These are phyloP conservation scores for Dryas integrifolia DNA, from an alignment of 331 rosid species.

Conservation along the genomic window DNA sequence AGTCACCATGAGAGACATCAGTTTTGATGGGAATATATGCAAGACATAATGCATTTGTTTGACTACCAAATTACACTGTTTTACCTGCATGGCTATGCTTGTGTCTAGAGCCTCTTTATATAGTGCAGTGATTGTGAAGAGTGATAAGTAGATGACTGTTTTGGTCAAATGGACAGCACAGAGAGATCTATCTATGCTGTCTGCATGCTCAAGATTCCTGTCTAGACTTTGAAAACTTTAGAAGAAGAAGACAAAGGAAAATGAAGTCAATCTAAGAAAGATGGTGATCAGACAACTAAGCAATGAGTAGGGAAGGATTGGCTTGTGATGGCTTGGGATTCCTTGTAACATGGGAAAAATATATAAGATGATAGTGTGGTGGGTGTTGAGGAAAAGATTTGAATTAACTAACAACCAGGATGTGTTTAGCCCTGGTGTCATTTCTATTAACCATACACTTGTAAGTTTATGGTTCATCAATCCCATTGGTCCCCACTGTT, in stretches of 20 bases:
- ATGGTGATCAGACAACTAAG: constrained; percentile 69
- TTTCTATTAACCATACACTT: constrained; percentile 48
- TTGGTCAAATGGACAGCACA: constrained; percentile 78
- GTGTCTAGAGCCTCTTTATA: constrained; percentile 36
- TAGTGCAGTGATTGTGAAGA: constrained; percentile 24
- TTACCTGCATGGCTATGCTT: constrained; percentile 60
- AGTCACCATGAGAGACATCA: constrained; percentile 38
- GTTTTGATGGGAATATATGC: constrained; percentile 31
- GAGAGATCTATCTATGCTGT: constrained; percentile 64
- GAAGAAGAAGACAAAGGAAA: constrained; percentile 63
- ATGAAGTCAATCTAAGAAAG: constrained; percentile 63
- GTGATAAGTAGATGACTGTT: constrained; percentile 36
- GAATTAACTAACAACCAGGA: constrained; percentile 18
- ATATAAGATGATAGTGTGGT: constrained; percentile 44
- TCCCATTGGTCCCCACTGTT: constrained; percentile 34
- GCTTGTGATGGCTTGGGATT: constrained; percentile 66
- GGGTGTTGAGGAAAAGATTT: constrained; percentile 11
- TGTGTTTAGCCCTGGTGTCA: constrained; percentile 46
- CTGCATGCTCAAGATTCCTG: constrained; percentile 69
- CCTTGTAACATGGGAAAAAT: constrained; percentile 55
- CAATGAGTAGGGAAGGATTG: constrained; percentile 67
- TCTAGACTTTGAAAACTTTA: constrained; percentile 40
- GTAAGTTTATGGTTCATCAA: constrained; percentile 28
- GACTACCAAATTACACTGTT: constrained; percentile 28
- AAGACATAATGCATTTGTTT: constrained; percentile 12